phyloP scores from a whole-genome alignment of 2,329 filamentous ascomycete species.

The Neofusicoccum parvum region DNA sequence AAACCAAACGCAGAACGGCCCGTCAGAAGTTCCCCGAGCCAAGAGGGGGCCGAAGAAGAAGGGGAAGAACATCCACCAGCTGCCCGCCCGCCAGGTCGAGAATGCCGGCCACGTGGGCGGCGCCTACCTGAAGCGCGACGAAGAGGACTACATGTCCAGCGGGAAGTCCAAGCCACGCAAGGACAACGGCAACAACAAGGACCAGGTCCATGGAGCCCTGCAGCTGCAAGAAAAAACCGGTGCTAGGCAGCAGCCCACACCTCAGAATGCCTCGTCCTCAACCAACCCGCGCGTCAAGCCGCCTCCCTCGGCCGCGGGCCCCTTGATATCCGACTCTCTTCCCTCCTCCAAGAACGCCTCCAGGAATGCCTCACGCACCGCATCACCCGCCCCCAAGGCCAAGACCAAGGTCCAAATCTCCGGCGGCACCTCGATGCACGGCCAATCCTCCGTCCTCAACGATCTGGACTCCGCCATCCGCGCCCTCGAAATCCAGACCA shows the following conservation, averaged over 20 bases:
- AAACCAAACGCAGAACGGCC: constrained; percentile 3
- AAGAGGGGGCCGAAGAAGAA: constrained; percentile 45
- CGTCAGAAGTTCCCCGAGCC: constrained; percentile 32
- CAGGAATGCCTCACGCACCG: constrained; percentile 43
- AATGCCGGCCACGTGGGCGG: constrained; percentile 66
- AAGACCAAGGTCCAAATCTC: constrained; percentile 71
- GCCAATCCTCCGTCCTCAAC: constrained; percentile 71
- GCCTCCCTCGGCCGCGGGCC: constrained; percentile 72
- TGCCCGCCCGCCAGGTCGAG: constrained; percentile 49
- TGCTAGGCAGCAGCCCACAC: constrained; percentile 38
- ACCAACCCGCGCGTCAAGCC: constrained; percentile 49
- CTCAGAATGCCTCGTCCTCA: constrained; percentile 24
- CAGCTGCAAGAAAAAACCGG: constrained; percentile 56
- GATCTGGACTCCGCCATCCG: constrained; percentile 79
- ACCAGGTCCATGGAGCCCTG: constrained; percentile 44
- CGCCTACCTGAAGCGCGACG: constrained; percentile 74
- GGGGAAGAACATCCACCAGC: constrained; percentile 39
- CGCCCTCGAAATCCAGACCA: constrained; percentile 86
- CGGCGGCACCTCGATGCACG: constrained; percentile 80
- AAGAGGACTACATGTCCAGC: constrained; percentile 71
- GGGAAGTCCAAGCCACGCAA: constrained; percentile 42
- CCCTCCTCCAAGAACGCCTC: constrained; percentile 28
- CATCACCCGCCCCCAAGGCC: constrained; percentile 50
- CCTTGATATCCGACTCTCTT: constrained; percentile 74
- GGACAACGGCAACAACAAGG: constrained; percentile 34